Base-by-base conservation (phyloP, 352 stramenopile species). In the Pythium grandisporangium region DNA sequence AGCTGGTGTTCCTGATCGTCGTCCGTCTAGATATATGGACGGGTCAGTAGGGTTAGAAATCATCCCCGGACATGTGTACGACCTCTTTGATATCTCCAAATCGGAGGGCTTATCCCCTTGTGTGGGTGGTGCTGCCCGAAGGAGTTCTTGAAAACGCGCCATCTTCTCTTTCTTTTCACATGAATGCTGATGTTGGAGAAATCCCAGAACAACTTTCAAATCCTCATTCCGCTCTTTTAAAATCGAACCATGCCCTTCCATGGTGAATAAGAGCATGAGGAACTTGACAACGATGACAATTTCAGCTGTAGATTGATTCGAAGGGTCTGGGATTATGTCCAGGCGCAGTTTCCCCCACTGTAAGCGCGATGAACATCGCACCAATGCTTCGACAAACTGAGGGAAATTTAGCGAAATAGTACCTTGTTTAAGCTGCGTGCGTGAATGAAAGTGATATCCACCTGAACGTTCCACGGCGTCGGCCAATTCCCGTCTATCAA, bases 261-360 rank as follows among this genome's bases (percentile, higher is more conserved):
- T 87, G 0, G 70, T 66, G n/a, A 87, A 87, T 12, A 87, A 42
- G 10, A 87, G 50, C 70, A 87, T 87, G 5, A 82, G 50, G 33
- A 87, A 87, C 37, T 78, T 75, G 24, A 87, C 55, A 4, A 77
- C 58, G 8, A 68, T 42, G 5, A 61, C 42, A 4, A 61, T 67
- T 10, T 60, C 53, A 12, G 37, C 13, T 52, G 39, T 20, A 11
- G 29, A 11, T 49, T 29, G 7, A n/a, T n/a, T n/a, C n/a, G n/a
- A n/a, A n/a, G n/a, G n/a, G 11, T 36, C 13, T 35, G 4, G 2
- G 37, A 11, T 43, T 23, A 0, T n/a, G 19, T 23, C 6, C 23
- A n/a, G 32, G 37, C 40, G 51, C 17, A 32, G 14, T 37, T 66
- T 47, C 3, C 53, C 48, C 73, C 73, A 84, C 42, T 69, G 55